Evolutionary conservation across 1,284 basidiomycete species (phyloP).

Genomic region (Somion occarium): DNA sequence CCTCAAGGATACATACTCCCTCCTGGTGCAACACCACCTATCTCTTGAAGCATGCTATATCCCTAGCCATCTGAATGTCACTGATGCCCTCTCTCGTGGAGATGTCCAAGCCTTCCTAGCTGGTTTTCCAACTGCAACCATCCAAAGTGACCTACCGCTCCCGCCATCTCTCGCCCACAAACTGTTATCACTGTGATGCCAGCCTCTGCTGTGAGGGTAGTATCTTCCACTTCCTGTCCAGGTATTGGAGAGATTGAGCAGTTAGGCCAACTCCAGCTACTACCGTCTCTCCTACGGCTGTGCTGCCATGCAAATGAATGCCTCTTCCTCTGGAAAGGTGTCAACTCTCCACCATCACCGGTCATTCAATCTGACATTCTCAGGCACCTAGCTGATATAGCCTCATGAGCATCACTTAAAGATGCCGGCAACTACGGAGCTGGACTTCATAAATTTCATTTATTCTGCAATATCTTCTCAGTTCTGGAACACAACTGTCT

Average conservation of each 20-base stretch:
- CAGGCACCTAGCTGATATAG: constrained; percentile 15
- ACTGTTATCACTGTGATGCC: constrained; percentile 17
- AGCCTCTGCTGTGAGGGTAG: constrained; percentile 9
- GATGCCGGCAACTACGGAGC: constrained; percentile 26
- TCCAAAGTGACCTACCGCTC: constrained; percentile 10
- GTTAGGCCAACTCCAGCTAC: constrained; percentile 10
- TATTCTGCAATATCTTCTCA: constrained; percentile 33
- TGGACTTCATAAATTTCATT: constrained; percentile 31
- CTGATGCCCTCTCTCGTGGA: constrained; percentile 31
- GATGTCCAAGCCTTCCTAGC: constrained; percentile 25
- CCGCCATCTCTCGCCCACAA: constrained; percentile 19
- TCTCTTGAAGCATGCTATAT: constrained; percentile 19
- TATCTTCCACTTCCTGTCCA: not conserved
- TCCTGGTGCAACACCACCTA: constrained; percentile 18
- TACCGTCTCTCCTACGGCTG: constrained; percentile 22
- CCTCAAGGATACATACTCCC: constrained; percentile 24
- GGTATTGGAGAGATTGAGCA: constrained; percentile 2
- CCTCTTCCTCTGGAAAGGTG: constrained; percentile 29
- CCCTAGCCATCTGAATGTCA: constrained; percentile 15
- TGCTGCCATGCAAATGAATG: constrained; percentile 21
- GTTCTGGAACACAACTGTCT: constrained; percentile 25
- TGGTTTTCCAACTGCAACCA: constrained; percentile 27
- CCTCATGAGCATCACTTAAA: constrained; percentile 21
- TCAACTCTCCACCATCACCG: constrained; percentile 19
- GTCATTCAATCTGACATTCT: constrained; percentile 22